These are phyloP conservation scores for Neocatenulostroma microsporum DNA, from an alignment of 2,329 filamentous ascomycete genomes.

Conservation along the genomic window DNA sequence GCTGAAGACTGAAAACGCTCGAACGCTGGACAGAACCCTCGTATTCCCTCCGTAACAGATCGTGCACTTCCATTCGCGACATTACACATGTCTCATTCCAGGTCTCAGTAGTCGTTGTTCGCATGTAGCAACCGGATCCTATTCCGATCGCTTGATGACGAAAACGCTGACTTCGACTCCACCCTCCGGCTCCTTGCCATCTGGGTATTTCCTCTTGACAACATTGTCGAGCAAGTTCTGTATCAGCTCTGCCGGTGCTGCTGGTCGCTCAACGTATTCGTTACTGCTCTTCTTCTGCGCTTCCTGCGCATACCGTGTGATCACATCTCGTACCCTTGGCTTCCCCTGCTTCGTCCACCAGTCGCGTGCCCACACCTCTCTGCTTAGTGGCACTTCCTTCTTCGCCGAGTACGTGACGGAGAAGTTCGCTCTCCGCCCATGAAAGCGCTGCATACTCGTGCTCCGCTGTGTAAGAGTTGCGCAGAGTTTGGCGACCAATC, in stretches of 20 bases:
- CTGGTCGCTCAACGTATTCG: constrained; percentile 25
- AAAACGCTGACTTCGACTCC: constrained; percentile 44
- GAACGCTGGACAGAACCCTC: too few species aligned
- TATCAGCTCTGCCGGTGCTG: constrained; percentile 47
- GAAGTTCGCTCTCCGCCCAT: constrained; percentile 27
- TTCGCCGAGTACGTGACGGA: constrained; percentile 44
- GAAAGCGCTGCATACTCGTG: constrained; percentile 24
- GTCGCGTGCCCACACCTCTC: constrained; percentile 49
- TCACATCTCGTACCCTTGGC: constrained; percentile 47
- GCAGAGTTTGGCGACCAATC: constrained; percentile 20
- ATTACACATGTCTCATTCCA: not conserved
- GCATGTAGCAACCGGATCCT: not conserved
- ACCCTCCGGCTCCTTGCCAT: constrained; percentile 36
- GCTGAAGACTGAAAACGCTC: too few species aligned
- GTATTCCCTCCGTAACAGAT: too few species aligned
- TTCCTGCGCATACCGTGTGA: constrained; percentile 39
- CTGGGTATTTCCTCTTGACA: constrained; percentile 42
- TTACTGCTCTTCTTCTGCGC: constrained; percentile 33
- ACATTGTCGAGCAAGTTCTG: constrained; percentile 54
- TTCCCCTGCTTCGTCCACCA: constrained; percentile 61
- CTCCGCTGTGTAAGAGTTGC: constrained; percentile 19
- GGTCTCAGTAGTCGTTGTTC: too few species aligned
- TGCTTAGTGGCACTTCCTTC: constrained; percentile 44
- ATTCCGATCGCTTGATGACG: constrained; percentile 33
- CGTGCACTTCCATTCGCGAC: too few species aligned